Conservation (phyloP, 257 asterid genomes). For the Cruciata laevipes region DNA sequence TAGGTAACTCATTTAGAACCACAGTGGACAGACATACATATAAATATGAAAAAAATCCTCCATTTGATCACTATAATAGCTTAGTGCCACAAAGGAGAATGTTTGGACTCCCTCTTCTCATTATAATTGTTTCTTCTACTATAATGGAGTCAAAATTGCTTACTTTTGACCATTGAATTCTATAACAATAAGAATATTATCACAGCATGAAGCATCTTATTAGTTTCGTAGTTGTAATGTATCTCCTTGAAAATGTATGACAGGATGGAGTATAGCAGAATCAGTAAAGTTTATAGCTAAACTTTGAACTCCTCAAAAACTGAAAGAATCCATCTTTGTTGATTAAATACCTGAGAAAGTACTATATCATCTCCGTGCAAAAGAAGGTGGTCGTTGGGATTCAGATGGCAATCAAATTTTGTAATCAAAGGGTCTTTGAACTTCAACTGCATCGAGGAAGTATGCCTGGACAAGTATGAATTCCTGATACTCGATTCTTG, state of each 20-base stretch:
- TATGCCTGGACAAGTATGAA: conserved; percentile 49
- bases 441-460: conserved; percentile 46
- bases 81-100: neutral
- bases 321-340: neutral
- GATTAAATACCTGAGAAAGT: conserved; percentile 47
- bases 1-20: neutral
- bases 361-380: conserved; percentile 36
- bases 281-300: neutral
- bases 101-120: neutral
- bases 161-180: neutral
- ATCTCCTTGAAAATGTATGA: too few relatives aligned
- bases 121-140: neutral
- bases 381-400: conserved; percentile 36
- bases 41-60: neutral
- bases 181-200: too few relatives aligned
- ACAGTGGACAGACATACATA: neutral
- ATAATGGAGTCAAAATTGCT: neutral
- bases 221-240: neutral
- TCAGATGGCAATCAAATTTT: conserved; percentile 20
- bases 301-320: neutral
- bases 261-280: neutral
- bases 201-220: neutral
- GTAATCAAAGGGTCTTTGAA: conserved; percentile 39
- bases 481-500: conserved; percentile 42
- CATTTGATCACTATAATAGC: neutral